These are phyloP conservation scores for Chlamydomonas applanata DNA, from an alignment of 139 green algal genomes.

Conservation along the genomic window DNA sequence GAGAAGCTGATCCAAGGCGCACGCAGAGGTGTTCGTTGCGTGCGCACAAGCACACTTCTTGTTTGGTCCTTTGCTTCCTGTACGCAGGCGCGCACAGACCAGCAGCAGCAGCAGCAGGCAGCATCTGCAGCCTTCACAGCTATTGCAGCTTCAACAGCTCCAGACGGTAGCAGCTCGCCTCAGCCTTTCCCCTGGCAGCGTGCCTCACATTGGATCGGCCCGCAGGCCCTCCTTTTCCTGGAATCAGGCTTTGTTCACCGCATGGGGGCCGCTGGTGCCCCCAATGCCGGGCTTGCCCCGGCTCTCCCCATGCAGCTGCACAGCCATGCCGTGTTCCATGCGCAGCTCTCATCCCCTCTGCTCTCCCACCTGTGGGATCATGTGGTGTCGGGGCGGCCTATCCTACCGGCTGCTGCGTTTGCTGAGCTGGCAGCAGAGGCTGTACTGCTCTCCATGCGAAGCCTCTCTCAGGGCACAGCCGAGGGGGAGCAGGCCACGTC, in stretches of 20 bases:
- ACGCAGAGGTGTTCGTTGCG: background rate
- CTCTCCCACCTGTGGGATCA: constrained; percentile 1
- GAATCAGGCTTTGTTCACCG: background rate
- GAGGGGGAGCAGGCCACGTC: too few species aligned
- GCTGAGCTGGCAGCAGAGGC: constrained; percentile 12
- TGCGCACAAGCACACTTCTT: too few species aligned
- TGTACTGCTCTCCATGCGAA: background rate
- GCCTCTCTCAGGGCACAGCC: background rate
- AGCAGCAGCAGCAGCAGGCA: constrained; percentile 43
- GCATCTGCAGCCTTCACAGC: background rate
- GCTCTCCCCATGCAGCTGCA: background rate
- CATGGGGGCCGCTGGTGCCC: background rate
- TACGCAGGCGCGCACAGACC: constrained; percentile 56
- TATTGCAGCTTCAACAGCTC: background rate
- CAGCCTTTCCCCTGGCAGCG: constrained; percentile 10
- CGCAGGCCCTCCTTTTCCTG: background rate
- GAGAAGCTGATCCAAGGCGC: too few species aligned
- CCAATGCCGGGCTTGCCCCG: background rate
- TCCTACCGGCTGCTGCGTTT: constrained; percentile 1
- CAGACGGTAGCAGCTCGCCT: background rate
- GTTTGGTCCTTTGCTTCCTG: too few species aligned
- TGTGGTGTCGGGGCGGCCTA: background rate
- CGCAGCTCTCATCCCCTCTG: background rate
- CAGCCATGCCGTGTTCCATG: background rate
- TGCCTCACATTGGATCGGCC: background rate